These are phyloP conservation scores for Bothriochloa decipiens DNA, from an alignment of 176 grass and related monocot genomes.

Conservation along the genomic window DNA sequence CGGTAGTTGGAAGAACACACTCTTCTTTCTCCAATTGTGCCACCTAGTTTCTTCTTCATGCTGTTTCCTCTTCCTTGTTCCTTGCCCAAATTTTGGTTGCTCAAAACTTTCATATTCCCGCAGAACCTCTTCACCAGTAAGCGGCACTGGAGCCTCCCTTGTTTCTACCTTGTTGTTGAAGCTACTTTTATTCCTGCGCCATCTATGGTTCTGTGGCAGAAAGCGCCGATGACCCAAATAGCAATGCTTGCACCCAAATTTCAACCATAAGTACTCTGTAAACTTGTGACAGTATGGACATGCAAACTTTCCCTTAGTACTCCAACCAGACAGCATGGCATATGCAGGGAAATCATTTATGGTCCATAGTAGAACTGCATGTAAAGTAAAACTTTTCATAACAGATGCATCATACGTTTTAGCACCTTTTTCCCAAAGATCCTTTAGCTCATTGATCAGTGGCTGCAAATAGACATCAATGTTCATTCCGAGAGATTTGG, in stretches of 20 bases:
- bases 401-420: not conserved
- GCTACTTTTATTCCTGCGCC: not conserved
- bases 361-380: not conserved
- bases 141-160: not conserved
- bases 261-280: not conserved
- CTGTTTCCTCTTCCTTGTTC: not conserved
- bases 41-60: not conserved
- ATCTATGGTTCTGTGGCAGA: not conserved
- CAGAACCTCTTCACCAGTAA: not conserved
- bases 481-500: not conserved
- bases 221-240: not conserved
- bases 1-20: not conserved
- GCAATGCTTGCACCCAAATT: not conserved
- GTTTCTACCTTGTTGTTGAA: not conserved
- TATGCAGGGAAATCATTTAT: not conserved
- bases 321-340: not conserved
- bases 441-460: not conserved
- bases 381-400: not conserved
- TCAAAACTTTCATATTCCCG: not conserved
- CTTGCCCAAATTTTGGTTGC: not conserved
- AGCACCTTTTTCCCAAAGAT: too few relatives aligned
- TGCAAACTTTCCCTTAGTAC: not conserved
- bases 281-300: not conserved
- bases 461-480: not conserved
- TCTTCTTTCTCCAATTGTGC: not conserved